Conservation (phyloP, 1,284 basidiomycete species). For the Ustilago loliicola region DNA sequence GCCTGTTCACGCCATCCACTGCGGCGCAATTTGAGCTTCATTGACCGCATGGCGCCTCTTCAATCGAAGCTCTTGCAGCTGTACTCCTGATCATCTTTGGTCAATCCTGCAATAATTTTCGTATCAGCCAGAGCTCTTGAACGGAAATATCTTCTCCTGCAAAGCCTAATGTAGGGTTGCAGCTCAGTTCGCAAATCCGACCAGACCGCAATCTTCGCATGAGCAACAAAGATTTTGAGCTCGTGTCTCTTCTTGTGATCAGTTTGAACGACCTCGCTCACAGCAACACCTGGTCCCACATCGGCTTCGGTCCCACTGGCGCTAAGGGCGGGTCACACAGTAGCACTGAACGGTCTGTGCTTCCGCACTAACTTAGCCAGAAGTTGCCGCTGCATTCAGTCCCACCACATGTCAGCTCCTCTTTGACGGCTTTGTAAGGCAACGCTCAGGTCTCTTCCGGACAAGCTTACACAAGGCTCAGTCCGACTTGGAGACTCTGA, state of each 20-base stretch:
- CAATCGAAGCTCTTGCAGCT: not conserved
- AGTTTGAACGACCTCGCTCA: not conserved
- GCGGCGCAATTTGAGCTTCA: no score
- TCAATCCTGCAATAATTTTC: not conserved
- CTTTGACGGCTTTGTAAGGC: not conserved
- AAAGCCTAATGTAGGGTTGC: not conserved
- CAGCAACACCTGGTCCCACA: not conserved
- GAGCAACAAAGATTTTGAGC: not conserved
- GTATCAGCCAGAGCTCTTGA: not conserved
- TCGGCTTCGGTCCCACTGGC: not conserved
- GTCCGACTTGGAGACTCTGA: not conserved
- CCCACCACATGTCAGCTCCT: not conserved
- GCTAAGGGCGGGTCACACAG: not conserved
- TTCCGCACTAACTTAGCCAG: not conserved
- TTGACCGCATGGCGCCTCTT: not conserved
- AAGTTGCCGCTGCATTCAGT: not conserved
- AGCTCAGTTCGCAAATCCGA: not conserved
- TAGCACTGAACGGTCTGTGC: not conserved
- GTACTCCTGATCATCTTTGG: no score
- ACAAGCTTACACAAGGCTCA: not conserved
- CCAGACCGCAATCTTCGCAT: not conserved
- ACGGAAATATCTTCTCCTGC: slow-evolving; percentile 4
- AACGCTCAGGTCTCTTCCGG: not conserved
- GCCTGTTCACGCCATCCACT: not conserved
- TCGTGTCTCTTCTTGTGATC: not conserved